Evolutionary conservation across 139 green algal species (phyloP), one percentile per base, ranked within the genome.

Genomic region (Micractinium conductrix): DNA sequence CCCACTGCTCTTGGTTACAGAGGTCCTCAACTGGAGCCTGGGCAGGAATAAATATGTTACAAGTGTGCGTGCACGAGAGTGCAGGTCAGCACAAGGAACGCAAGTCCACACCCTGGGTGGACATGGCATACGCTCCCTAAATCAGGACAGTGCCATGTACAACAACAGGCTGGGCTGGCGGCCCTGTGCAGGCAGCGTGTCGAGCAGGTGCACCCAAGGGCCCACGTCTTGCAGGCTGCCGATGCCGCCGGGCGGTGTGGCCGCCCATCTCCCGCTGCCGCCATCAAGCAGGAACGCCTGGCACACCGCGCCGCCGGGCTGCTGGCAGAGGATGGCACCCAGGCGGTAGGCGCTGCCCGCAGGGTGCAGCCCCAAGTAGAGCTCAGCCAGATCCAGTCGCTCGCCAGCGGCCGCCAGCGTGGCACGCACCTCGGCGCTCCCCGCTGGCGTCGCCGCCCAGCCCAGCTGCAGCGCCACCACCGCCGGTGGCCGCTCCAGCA

Each of bases 401-500:
- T 63, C 67, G 33, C 44, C 12, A 24, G 40, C 22, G 45, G 42
- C 65, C 12, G 65, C 65, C 87, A 91, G 62, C 24, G 90, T 87
- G 1, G n/a, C 73, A 17, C 14, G 37, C 53, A 95, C 92, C 14
- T 90, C 87, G 5, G 72, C 74, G n/a, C 30, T 42, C 24, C 33
- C 50, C 75, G 91, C 88, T 10, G 87, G 53, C 67, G 84, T 63
- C 42, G 35, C 60, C 84, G 91, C 79, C 93, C 94, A 96, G 0
- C 80, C 89, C 55, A 96, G 90, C 85, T 91, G 91, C 58, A 96
- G 37, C 10, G 88, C 90, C 71, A 96, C 91, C 44, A 95, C 88
- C n/a, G 45, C n/a, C 12, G 78, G 83, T 73, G 89, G 87, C 7
- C 44, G 44, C 72, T 79, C 72, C n/a, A 79, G 44, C 72, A 79